Evolutionary conservation across 495 filamentous ascomycete species (phyloP), one percentile per base, ranked within the genome.

Genomic region (Polyplosphaeria fusca): DNA sequence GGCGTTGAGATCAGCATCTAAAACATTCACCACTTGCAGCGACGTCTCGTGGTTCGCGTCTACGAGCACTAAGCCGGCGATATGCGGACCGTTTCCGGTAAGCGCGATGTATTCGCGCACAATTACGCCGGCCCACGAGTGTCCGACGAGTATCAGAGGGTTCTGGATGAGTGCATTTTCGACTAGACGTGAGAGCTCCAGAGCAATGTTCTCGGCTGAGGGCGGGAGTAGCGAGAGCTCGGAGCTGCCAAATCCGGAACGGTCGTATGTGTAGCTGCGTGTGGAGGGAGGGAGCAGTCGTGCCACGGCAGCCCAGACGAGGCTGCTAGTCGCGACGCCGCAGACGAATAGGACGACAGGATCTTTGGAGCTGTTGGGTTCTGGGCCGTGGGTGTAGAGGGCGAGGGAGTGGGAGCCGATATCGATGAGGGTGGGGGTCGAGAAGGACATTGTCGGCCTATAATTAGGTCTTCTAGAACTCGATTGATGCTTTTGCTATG

Each of bases 61-160:
- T 9, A 60, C 56, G 26, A 60, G 50, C 56, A 60, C 56, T 51
- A 60, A 41, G 18, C 56, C 56, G 46, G 56, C 56, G 56, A 60
- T 55, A 35, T 55, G 30, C 30, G 46, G 56, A 9, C 28, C 37
- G 42, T 38, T 55, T 47, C 56, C 56, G 13, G 37, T 60, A 24
- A 47, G 26, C 25, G 44, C 40, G 50, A 60, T 41, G 41, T 32
- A 55, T 41, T 60, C 56, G 37, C 32, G 52, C 49, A 40, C 41
- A 51, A 60, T 50, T 40, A 60, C 56, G 41, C 56, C 56, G 49
- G 56, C 56, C 56, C 56, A 60, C 27, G 56, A 60, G 50, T 60
- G 56, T 26, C 38, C 56, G 11, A 60, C 56, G 27, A 60, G 28
- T 16, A 60, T 55, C 24, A 60, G 39, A 18, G 56, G 56, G 50